Evolutionary conservation across 2,329 filamentous ascomycete species (phyloP).

Genomic region (Penicillium sp.): DNA sequence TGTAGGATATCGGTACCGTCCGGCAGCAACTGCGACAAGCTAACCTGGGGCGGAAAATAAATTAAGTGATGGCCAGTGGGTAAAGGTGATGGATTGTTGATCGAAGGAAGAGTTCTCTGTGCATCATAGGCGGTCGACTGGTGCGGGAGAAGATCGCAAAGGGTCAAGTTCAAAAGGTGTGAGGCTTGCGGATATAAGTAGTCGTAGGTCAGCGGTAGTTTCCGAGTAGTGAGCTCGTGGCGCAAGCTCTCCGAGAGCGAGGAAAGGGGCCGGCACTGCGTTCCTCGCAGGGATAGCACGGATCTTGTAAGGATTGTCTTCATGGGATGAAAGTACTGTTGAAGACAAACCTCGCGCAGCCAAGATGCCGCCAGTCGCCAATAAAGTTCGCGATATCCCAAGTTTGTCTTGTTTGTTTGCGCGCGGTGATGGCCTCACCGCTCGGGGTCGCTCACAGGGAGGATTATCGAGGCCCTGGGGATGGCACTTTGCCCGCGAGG

Average conservation of each 20-base stretch:
- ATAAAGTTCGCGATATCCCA: neutral
- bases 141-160: conserved; percentile 55
- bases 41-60: conserved; percentile 74
- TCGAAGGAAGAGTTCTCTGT: conserved; percentile 36
- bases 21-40: conserved; percentile 60
- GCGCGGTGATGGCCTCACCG: conserved; percentile 15
- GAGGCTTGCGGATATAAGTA: conserved; percentile 61
- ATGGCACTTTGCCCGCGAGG: neutral
- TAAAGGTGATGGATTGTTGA: conserved; percentile 28
- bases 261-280: conserved; percentile 20
- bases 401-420: conserved; percentile 29
- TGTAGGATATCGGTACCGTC: conserved; percentile 86
- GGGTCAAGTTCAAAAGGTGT: conserved; percentile 62
- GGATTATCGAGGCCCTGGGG: conserved; percentile 1
- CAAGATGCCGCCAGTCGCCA: neutral
- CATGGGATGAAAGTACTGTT: too few species aligned
- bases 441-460: conserved; percentile 12
- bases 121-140: conserved; percentile 22
- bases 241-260: conserved; percentile 42
- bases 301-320: conserved; percentile 2
- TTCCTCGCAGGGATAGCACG: neutral
- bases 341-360: too few species aligned
- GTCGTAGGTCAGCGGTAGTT: conserved; percentile 52
- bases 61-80: conserved; percentile 70
- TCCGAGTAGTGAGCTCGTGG: conserved; percentile 48